Percentiles rank a stretch among this genome's conserved stretches.
Evolutionary conservation across 768 basidiomycete genomes (phyloP).

Genomic region (Boletus pseudo-olivaceus): DNA sequence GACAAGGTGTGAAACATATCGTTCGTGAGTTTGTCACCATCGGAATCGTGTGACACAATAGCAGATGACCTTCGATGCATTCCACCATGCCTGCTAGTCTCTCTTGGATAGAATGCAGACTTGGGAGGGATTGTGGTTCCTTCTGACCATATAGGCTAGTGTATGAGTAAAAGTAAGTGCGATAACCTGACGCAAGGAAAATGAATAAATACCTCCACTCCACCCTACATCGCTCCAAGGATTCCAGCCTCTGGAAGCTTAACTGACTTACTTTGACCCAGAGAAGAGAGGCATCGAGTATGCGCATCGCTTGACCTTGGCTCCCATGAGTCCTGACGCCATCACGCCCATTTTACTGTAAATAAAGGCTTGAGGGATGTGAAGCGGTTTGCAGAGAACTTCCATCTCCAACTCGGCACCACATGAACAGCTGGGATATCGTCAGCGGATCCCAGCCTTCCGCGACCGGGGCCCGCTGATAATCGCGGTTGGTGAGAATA

Average conservation of each 20-base stretch:
- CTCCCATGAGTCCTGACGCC: background rate
- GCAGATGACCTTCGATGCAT: background rate
- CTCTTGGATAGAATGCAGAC: no score
- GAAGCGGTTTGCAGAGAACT: background rate
- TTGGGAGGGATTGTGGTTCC: background rate
- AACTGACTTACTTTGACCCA: background rate
- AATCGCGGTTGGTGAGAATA: slow-evolving; percentile 8
- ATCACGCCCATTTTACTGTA: background rate
- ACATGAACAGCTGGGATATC: no score
- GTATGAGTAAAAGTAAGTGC: background rate
- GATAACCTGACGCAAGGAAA: background rate
- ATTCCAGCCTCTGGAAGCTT: background rate
- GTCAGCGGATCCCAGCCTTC: background rate
- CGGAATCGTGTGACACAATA: background rate
- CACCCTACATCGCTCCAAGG: no score
- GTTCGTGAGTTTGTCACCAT: background rate
- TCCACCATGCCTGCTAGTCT: background rate
- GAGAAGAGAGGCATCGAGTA: background rate
- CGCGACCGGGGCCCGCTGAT: slow-evolving; percentile 1
- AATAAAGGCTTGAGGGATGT: background rate
- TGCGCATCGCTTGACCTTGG: background rate
- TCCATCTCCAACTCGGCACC: background rate
- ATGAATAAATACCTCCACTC: background rate
- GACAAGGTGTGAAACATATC: background rate
- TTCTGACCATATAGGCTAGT: background rate